These are phyloP conservation scores for Vicia faba DNA, from an alignment of 306 rosid species.

Conservation along the genomic window DNA sequence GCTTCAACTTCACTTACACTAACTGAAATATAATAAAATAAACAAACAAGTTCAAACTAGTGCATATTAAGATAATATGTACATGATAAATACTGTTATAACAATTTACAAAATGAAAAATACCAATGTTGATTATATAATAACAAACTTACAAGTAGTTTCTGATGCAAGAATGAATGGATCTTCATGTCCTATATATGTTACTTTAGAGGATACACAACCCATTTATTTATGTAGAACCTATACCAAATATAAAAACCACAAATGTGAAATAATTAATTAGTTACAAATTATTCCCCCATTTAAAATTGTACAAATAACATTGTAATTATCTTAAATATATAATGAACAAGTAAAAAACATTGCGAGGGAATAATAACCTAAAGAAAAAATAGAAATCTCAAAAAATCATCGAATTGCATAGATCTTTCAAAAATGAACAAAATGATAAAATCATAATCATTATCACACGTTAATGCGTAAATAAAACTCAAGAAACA, in stretches of 20 bases:
- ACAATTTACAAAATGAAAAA: slow-evolving; percentile 4
- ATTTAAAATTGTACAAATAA: background rate
- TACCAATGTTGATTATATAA: background rate
- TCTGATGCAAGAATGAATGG: slow-evolving; percentile 70
- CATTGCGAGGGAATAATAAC: background rate
- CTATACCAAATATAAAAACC: background rate
- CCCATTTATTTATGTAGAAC: slow-evolving; percentile 62
- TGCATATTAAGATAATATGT: background rate
- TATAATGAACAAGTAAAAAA: background rate
- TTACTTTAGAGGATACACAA: slow-evolving; percentile 61
- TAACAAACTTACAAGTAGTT: slow-evolving; percentile 70
- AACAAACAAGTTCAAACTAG: slow-evolving; percentile 21
- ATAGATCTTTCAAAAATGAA: background rate
- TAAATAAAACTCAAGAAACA: background rate
- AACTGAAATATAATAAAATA: slow-evolving; percentile 54
- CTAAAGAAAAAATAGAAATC: background rate
- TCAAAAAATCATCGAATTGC: slow-evolving; percentile 2
- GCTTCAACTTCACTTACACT: slow-evolving; percentile 92
- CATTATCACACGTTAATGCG: background rate
- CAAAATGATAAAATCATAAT: background rate
- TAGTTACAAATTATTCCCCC: background rate
- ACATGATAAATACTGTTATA: background rate
- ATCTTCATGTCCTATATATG: slow-evolving; percentile 53
- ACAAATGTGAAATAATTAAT: background rate
- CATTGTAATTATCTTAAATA: background rate